Evolutionary conservation across 2,329 filamentous ascomycete genomes (phyloP).

Genomic region (Geosmithia morbida): DNA sequence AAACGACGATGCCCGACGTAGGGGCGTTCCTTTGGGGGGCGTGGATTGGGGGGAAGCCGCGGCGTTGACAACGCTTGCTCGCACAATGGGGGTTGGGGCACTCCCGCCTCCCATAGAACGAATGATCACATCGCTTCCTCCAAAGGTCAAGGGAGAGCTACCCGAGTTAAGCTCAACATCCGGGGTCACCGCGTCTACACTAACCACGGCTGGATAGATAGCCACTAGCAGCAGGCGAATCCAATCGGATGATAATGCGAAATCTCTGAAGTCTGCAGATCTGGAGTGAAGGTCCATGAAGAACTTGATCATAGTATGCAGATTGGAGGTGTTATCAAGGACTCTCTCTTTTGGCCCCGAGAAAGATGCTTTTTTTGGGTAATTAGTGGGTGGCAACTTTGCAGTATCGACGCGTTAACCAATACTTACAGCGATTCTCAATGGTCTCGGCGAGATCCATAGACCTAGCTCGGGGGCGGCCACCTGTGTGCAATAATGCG

Average conservation of each 20-base stretch:
- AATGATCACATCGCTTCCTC: constrained; percentile 73
- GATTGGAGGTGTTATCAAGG: constrained; percentile 40
- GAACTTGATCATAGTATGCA: constrained; percentile 68
- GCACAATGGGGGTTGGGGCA: constrained; percentile 53
- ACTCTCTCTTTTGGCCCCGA: constrained; percentile 31
- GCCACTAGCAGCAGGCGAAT: constrained; percentile 64
- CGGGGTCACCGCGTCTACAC: constrained; percentile 67
- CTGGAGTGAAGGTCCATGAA: constrained; percentile 64
- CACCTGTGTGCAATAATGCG: constrained; percentile 7
- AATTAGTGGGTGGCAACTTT: neutral
- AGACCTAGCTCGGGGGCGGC: constrained; percentile 35
- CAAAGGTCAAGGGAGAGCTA: constrained; percentile 69
- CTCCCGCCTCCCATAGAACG: constrained; percentile 43
- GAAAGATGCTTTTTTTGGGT: constrained; percentile 9
- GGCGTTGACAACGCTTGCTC: constrained; percentile 47
- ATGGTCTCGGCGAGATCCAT: constrained; percentile 53
- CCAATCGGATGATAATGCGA: constrained; percentile 67
- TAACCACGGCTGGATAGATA: constrained; percentile 79
- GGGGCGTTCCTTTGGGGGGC: constrained; percentile 39
- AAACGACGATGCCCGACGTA: constrained; percentile 80
- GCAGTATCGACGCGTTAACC: neutral
- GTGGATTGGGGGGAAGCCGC: constrained; percentile 31
- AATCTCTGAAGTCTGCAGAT: constrained; percentile 69
- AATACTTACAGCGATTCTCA: constrained; percentile 33
- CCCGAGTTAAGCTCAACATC: constrained; percentile 79